Conservation (phyloP, 163 green algal species). For the Chlorella variabilis region DNA sequence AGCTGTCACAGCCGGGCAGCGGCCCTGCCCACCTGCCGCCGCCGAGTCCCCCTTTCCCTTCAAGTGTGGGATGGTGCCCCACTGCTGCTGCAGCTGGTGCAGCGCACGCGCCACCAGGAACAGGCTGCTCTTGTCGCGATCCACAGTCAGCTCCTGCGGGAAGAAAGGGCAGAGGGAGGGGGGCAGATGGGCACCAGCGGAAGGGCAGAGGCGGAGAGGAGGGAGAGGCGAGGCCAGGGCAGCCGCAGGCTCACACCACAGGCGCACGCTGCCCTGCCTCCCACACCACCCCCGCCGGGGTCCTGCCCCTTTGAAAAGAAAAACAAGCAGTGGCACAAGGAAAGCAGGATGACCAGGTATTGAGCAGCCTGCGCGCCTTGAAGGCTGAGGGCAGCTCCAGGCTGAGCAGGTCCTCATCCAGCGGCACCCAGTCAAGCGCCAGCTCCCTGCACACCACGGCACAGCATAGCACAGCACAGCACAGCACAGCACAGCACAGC, state of each 20-base stretch:
- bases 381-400: conserved; percentile 80
- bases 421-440: conserved; percentile 79
- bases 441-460: conserved; percentile 49
- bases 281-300: too few species aligned
- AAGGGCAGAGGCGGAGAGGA: too few species aligned
- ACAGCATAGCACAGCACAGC: neutral
- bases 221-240: neutral
- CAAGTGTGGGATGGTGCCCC: conserved; percentile 62
- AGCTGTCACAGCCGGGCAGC: neutral
- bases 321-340: too few species aligned
- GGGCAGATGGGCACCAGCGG: too few species aligned
- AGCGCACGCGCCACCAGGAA: conserved; percentile 76
- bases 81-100: conserved; percentile 75
- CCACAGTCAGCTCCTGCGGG: conserved; percentile 59
- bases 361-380: too few species aligned
- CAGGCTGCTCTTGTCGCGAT: conserved; percentile 77
- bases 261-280: too few species aligned
- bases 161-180: neutral
- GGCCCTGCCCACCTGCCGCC: conserved; percentile 48
- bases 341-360: too few species aligned
- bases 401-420: conserved; percentile 88
- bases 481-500: neutral
- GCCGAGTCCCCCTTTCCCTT: conserved; percentile 65
- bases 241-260: neutral
- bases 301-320: too few species aligned